These are phyloP conservation scores for Periconia macrospinosa DNA, from an alignment of 2,329 filamentous ascomycete genomes.

Conservation along the genomic window DNA sequence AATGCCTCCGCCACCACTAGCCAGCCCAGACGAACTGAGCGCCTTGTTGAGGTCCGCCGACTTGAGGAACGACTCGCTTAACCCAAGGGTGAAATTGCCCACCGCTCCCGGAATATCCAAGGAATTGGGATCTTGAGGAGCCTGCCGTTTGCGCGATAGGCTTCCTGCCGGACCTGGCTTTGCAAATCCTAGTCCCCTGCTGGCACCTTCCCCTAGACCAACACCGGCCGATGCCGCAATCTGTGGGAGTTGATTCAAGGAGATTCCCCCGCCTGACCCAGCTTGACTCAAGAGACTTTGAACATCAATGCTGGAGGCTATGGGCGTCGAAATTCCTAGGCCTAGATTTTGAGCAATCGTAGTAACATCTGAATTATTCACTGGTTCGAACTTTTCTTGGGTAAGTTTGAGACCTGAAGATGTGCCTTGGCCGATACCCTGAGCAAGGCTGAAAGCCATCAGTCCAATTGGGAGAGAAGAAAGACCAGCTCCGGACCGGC, in stretches of 20 bases:
- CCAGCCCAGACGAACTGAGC: not conserved
- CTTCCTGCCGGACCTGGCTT: not conserved
- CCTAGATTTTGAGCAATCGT: constrained; percentile 29
- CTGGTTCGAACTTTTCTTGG: constrained; percentile 17
- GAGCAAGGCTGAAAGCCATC: constrained; percentile 27
- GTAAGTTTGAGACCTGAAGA: constrained; percentile 30
- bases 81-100: constrained; percentile 22
- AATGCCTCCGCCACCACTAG: not conserved
- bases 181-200: constrained; percentile 21
- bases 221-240: constrained; percentile 29
- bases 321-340: constrained; percentile 25
- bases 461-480: constrained; percentile 16
- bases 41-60: constrained; percentile 21
- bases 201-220: constrained; percentile 32
- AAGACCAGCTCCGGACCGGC: constrained; percentile 1
- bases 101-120: constrained; percentile 22
- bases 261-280: constrained; percentile 4
- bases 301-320: constrained; percentile 22
- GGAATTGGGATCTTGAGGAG: constrained; percentile 3
- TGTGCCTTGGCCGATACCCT: constrained; percentile 31
- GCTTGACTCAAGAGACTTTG: constrained; percentile 4
- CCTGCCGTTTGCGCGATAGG: constrained; percentile 13
- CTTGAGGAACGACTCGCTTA: constrained; percentile 28
- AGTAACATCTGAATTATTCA: constrained; percentile 17
- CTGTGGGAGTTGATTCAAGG: constrained; percentile 19